Evolutionary conservation across 2,329 filamentous ascomycete genomes (phyloP).

Genomic region (Polychaeton citri): DNA sequence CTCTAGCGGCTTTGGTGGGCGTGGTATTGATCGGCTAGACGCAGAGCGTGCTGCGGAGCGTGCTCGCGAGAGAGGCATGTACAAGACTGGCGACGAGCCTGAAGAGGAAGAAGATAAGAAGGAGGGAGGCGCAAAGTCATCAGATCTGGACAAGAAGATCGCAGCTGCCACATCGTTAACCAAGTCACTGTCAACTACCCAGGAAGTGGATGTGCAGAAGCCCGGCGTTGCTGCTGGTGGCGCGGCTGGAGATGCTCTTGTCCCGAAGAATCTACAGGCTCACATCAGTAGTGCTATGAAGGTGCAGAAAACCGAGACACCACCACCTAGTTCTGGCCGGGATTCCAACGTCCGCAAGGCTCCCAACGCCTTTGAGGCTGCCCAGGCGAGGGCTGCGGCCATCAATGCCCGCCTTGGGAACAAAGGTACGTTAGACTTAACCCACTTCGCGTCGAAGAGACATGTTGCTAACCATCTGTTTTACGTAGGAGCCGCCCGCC

Average conservation of each 20-base stretch:
- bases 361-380: not conserved
- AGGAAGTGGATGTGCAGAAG: slow-evolving; percentile 37
- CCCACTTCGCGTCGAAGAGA: no score
- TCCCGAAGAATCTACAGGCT: slow-evolving; percentile 12
- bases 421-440: slow-evolving; percentile 27
- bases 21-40: slow-evolving; percentile 83
- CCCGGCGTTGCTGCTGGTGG: slow-evolving; percentile 49
- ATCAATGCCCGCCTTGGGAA: slow-evolving; percentile 86
- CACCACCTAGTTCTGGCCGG: slow-evolving; percentile 26
- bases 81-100: slow-evolving; percentile 73
- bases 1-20: slow-evolving; percentile 82
- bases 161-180: not conserved
- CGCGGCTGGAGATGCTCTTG: slow-evolving; percentile 6
- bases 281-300: slow-evolving; percentile 57
- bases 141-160: slow-evolving; percentile 39
- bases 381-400: slow-evolving; percentile 36
- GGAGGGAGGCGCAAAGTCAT: slow-evolving; percentile 1
- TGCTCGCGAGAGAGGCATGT: slow-evolving; percentile 73
- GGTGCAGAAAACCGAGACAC: slow-evolving; percentile 55
- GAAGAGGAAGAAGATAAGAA: slow-evolving; percentile 70
- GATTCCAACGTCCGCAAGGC: slow-evolving; percentile 36
- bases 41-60: slow-evolving; percentile 80
- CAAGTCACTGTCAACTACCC: slow-evolving; percentile 8
- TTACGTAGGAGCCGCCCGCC: slow-evolving; percentile 51
- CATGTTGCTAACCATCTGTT: not conserved